A percentile compares a stretch with the other conserved stretches of the same genome.
These are phyloP conservation scores for Quaeritorhiza haematococci DNA, from an alignment of 371 early-diverging fungal species.

Conservation along the genomic window DNA sequence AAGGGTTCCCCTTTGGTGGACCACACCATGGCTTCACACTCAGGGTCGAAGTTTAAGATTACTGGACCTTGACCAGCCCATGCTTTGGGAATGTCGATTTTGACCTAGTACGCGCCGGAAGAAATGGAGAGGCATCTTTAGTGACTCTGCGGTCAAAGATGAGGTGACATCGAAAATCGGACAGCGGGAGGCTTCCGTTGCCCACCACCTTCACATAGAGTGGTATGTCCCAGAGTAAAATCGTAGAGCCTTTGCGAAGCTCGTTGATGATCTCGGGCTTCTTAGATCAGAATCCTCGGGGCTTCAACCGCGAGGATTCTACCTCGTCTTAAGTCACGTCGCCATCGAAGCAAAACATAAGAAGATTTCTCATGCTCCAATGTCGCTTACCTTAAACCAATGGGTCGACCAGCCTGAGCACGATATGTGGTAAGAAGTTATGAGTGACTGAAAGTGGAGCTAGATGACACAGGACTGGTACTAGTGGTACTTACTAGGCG, in stretches of 20 bases:
- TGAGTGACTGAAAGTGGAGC: too few species aligned
- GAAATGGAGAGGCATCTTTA: not conserved
- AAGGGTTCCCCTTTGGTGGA: slow-evolving; percentile 71
- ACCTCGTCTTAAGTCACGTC: too few species aligned
- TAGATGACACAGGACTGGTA: not conserved
- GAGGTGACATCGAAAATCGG: too few species aligned
- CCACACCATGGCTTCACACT: slow-evolving; percentile 87
- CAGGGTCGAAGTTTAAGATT: slow-evolving; percentile 75
- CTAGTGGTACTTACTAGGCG: slow-evolving; percentile 51
- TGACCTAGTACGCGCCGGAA: slow-evolving; percentile 30
- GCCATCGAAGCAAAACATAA: too few species aligned
- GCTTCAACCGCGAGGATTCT: too few species aligned
- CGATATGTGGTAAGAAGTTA: not conserved
- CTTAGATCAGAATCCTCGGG: too few species aligned
- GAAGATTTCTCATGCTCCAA: too few species aligned
- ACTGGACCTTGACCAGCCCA: slow-evolving; percentile 63
- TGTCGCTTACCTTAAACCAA: slow-evolving; percentile 68
- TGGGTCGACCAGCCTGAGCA: slow-evolving; percentile 70
- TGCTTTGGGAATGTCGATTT: slow-evolving; percentile 57
- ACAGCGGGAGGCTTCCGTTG: not conserved
- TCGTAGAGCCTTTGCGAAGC: too few species aligned
- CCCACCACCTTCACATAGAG: too few species aligned
- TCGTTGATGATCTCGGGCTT: too few species aligned
- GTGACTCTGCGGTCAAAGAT: too few species aligned
- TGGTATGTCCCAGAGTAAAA: too few species aligned